Conservation (phyloP, 768 basidiomycete species). For the Russula abietina region DNA sequence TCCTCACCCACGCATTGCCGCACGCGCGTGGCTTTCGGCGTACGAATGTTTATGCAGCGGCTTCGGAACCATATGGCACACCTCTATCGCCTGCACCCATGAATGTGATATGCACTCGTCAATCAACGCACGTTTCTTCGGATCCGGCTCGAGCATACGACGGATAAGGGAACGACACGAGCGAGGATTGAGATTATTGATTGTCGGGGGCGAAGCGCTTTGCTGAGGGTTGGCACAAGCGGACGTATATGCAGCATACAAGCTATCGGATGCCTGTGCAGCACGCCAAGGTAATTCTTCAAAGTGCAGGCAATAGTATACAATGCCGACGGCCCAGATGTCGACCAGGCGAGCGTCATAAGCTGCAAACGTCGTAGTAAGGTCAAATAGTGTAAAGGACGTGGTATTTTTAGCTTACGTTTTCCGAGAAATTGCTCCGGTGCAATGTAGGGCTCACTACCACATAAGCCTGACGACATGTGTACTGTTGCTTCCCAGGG, state of each 20-base stretch:
- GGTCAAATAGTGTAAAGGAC: conserved; percentile 37
- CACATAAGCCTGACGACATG: conserved; percentile 94
- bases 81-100: conserved; percentile 79
- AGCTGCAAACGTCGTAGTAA: conserved; percentile 43
- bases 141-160: conserved; percentile 94
- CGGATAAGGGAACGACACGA: conserved; percentile 78
- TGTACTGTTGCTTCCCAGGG: conserved; percentile 98
- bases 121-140: conserved; percentile 64
- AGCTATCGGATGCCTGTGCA: conserved; percentile 73
- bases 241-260: conserved; percentile 71
- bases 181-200: conserved; percentile 84
- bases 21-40: conserved; percentile 20
- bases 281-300: conserved; percentile 97
- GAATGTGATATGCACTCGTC: conserved; percentile 74
- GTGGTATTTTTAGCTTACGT: conserved; percentile 59
- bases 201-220: conserved; percentile 53
- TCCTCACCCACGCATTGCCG: conserved; percentile 17
- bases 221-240: conserved; percentile 46
- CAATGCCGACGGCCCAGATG: conserved; percentile 94
- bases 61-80: conserved; percentile 61
- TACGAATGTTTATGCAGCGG: conserved; percentile 67
- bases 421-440: conserved; percentile 95
- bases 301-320: conserved; percentile 98
- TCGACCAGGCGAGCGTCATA: conserved; percentile 97
- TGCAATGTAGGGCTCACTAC: conserved; percentile 97